Evolutionary conservation across 2,329 filamentous ascomycete species (phyloP), one percentile per base, ranked within the genome.

Genomic region (Metarhizium sp.): DNA sequence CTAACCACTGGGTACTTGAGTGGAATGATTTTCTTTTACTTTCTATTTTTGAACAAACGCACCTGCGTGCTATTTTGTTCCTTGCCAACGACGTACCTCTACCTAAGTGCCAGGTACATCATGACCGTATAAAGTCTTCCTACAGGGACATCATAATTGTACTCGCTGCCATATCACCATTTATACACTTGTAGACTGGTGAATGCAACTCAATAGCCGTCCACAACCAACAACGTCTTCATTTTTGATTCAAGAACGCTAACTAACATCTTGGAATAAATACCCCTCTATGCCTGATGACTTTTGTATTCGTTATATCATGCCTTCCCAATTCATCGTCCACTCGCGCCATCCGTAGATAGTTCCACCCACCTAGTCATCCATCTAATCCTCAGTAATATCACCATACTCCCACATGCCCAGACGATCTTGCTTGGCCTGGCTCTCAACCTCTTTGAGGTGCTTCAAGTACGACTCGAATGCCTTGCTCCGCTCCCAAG

Each of bases 391-490:
- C 75, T 96, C 92, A 14, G 90, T 95, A 67, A 96, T 79, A 70
- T 97, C 94, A 63, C 94, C 94, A 72, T 97, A 99, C 80, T 99
- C 94, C 92, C 92, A 99, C 81, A 96, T 94, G 47, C 94, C 94
- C 61, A 84, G 78, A 59, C 91, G 83, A 56, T 85, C 84, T 55
- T 81, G 77, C 81, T 95, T 96, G 4, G 92, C 92, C 70, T 86
- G 78, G 40, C 80, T 78, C 76, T 95, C 87, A 52, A 87, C 81
- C 70, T 87, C 80, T 66, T 82, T 85, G 59, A 96, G 75, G 63
- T 82, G 81, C 70, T 84, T 81, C 59, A 96, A 73, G 47, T 91
- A 83, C 38, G 88, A 80, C 56, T 80, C 80, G 49, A 89, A 88
- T 8, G 83, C 84, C 57, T 73, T 75, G 71, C 80, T 81, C 55